Evolutionary conservation across 1,284 basidiomycete genomes (phyloP).

Genomic region (Cerioporus squamosus): DNA sequence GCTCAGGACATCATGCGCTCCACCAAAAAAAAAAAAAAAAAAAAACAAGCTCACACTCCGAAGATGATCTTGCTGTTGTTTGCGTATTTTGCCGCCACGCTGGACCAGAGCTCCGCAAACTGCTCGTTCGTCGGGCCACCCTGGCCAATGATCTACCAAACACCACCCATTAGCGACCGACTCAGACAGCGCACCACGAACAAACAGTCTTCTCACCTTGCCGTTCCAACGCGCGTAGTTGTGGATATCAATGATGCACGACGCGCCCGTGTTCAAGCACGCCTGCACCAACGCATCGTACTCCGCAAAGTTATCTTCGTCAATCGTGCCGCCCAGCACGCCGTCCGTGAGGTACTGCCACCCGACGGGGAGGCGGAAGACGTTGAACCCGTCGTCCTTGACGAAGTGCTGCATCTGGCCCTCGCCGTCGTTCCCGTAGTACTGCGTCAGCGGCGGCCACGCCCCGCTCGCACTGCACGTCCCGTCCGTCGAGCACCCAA

Average conservation of each 20-base stretch:
- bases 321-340: slow-evolving; percentile 46
- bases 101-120: slow-evolving; percentile 58
- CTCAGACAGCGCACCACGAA: neutral
- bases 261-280: slow-evolving; percentile 44
- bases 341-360: slow-evolving; percentile 60
- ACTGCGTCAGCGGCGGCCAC: slow-evolving; percentile 48
- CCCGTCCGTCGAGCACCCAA: slow-evolving; percentile 48
- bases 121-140: slow-evolving; percentile 61
- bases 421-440: slow-evolving; percentile 47
- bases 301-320: slow-evolving; percentile 48
- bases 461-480: slow-evolving; percentile 44
- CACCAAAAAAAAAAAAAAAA: no score
- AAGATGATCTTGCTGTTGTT: slow-evolving; percentile 55
- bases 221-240: slow-evolving; percentile 61
- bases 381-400: slow-evolving; percentile 51
- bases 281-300: slow-evolving; percentile 59
- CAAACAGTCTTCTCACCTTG: slow-evolving; percentile 38
- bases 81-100: slow-evolving; percentile 57
- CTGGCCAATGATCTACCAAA: slow-evolving; percentile 56
- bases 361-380: slow-evolving; percentile 55
- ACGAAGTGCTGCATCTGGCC: slow-evolving; percentile 64
- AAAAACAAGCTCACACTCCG: slow-evolving; percentile 46
- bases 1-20: no score
- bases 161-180: neutral
- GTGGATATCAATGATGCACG: slow-evolving; percentile 62